Conservation (phyloP, 2,329 filamentous ascomycete species). For the Xylaria arbuscula region DNA sequence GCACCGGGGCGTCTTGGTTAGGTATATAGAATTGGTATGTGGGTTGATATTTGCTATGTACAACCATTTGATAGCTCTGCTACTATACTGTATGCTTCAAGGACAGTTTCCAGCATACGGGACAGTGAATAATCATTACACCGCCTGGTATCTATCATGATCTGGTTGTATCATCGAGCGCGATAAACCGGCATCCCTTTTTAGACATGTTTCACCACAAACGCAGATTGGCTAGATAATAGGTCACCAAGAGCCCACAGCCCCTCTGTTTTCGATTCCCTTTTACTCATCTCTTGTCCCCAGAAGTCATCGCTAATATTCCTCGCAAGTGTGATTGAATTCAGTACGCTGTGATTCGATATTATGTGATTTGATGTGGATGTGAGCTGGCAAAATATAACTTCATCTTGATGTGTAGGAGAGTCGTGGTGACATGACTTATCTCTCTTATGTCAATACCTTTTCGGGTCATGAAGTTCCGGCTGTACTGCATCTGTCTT, state of each 20-base stretch:
- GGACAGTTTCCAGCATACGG: not conserved
- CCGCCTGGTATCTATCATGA: not conserved
- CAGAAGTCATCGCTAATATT: conserved; percentile 1
- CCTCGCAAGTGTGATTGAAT: conserved; percentile 1
- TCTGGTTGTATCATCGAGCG: not conserved
- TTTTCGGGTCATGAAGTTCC: conserved; percentile 8
- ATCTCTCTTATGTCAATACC: conserved; percentile 12
- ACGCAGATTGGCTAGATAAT: not conserved
- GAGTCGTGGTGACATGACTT: not conserved
- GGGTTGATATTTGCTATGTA: not conserved
- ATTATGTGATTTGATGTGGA: conserved; percentile 10
- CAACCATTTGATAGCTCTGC: not conserved
- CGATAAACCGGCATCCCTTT: not conserved
- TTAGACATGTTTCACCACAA: not conserved
- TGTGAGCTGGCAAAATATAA: conserved; percentile 6
- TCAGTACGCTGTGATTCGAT: conserved; percentile 6
- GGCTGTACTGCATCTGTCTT: not conserved
- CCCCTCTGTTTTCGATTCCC: not conserved
- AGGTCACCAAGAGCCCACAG: not conserved
- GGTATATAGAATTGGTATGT: not conserved
- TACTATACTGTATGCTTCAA: not conserved
- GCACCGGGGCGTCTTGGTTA: no score
- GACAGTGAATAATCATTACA: not conserved
- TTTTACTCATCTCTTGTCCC: not conserved
- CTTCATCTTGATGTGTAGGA: conserved; percentile 7